Base-by-base conservation (phyloP, 164 flowering plant genomes). In the Dillenia suffruticosa region DNA sequence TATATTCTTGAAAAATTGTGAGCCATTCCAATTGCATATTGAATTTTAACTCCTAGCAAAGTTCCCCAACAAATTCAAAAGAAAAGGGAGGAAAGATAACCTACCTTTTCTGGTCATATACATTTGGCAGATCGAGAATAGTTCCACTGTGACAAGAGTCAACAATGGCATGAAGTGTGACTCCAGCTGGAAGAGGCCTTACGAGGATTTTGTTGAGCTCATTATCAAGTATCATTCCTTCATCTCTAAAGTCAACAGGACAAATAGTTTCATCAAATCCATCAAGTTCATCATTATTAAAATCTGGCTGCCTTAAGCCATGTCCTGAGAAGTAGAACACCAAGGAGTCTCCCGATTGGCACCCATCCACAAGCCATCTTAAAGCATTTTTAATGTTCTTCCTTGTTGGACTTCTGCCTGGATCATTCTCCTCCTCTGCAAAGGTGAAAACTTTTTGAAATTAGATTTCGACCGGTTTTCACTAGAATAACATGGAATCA, bases 111-210 rank as follows among this genome's bases (percentile, higher is more conserved):
- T 55, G 43, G 46, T 55, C 50, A 62, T 61, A 72, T 1, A 72
- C 15, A 59, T 24, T 64, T 2, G 72, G 72, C 3, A 72, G 62
- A 61, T 68, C 76, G 9, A 72, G 69, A 44, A 72, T 26, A 14
- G 76, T 72, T 46, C 76, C 76, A 46, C 76, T 72, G 40, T 54
- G 63, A 52, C 72, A 72, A 51, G 69, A 52, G 49, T 72, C 72
- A 14, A 72, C 51, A n/a, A 72, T 61, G 10, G 66, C 72, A 62
- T 72, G 72, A 19, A 72, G 75, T 44, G 16, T 72, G 52, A 49
- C 72, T 9, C 75, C 75, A 24, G 16, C 44, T 2, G 64, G 64
- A 0, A 72, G 68, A 8, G 72, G 75, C 9, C 58, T 44, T 0
- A 72, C 72, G 56, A 72, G 49, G 51, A 68, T 67, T 16, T 44